These are phyloP conservation scores for Metschnikowia similis DNA, from an alignment of 805 yeast species.

Conservation along the genomic window DNA sequence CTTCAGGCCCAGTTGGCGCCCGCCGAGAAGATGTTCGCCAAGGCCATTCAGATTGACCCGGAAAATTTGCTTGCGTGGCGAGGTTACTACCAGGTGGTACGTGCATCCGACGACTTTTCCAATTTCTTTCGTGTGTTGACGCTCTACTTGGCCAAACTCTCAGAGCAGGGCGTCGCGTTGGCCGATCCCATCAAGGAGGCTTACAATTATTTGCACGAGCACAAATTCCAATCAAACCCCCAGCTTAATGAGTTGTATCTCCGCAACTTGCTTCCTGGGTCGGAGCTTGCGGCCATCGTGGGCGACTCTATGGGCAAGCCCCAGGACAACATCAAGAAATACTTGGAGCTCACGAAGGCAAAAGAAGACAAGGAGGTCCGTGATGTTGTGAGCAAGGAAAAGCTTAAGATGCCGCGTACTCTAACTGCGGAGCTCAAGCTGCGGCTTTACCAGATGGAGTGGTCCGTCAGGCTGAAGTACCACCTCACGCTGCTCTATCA, in stretches of 20 bases:
- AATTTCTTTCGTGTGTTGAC: constrained; percentile 47
- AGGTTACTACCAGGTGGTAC: constrained; percentile 56
- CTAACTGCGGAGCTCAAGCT: constrained; percentile 38
- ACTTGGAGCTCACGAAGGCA: constrained; percentile 36
- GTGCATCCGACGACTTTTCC: constrained; percentile 32
- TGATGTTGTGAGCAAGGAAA: constrained; percentile 41
- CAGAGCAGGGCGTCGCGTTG: constrained; percentile 41
- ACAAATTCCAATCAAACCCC: constrained; percentile 24
- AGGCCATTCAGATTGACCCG: constrained; percentile 49
- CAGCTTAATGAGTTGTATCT: constrained; percentile 46
- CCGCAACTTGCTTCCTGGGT: constrained; percentile 51
- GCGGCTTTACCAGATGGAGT: constrained; percentile 35
- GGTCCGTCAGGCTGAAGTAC: constrained; percentile 49
- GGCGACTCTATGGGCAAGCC: constrained; percentile 45
- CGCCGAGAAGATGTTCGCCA: constrained; percentile 42
- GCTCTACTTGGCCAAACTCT: constrained; percentile 38
- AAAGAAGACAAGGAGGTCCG: constrained; percentile 42
- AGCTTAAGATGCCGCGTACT: constrained; percentile 44
- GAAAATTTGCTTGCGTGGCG: constrained; percentile 70
- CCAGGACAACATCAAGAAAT: constrained; percentile 40
- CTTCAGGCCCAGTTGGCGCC: constrained; percentile 31
- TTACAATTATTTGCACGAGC: constrained; percentile 39
- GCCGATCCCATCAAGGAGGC: constrained; percentile 49
- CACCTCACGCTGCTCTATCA: constrained; percentile 52
- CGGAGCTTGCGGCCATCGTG: constrained; percentile 48